Conservation (phyloP, 2,329 filamentous ascomycete species). For the Colletotrichum orchidophilum region DNA sequence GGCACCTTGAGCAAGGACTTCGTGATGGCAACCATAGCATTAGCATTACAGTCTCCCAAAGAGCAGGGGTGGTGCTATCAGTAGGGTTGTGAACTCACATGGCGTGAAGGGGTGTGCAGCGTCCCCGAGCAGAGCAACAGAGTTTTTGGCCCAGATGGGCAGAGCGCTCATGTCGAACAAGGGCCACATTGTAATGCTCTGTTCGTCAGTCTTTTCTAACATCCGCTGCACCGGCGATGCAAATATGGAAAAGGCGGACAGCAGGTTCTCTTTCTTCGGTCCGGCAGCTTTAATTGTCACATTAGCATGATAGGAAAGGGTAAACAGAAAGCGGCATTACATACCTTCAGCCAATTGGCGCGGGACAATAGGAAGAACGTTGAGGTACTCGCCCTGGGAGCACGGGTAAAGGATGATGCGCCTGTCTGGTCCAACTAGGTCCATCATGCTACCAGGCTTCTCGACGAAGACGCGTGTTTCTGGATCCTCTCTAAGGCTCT, state of each 20-base stretch:
- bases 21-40: neutral
- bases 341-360: neutral
- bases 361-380: neutral
- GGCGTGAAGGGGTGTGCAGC: slow-evolving; percentile 75
- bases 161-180: slow-evolving; percentile 70
- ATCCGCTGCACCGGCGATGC: slow-evolving; percentile 49
- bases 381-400: neutral
- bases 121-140: slow-evolving; percentile 69
- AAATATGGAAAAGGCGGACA: slow-evolving; percentile 52
- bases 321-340: neutral
- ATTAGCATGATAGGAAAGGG: too few species aligned
- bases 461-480: neutral
- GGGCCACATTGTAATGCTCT: slow-evolving; percentile 59
- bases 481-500: neutral
- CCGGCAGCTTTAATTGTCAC: neutral
- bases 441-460: neutral
- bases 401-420: neutral
- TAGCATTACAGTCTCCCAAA: too few species aligned
- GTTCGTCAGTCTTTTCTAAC: slow-evolving; percentile 46
- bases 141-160: slow-evolving; percentile 60
- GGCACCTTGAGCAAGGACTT: neutral
- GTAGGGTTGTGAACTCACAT: too few species aligned
- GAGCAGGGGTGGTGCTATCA: too few species aligned
- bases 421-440: neutral
- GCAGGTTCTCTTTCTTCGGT: slow-evolving; percentile 42